These are phyloP conservation scores for Pleurotus ostreatus DNA, from an alignment of 768 basidiomycete genomes.

Conservation along the genomic window DNA sequence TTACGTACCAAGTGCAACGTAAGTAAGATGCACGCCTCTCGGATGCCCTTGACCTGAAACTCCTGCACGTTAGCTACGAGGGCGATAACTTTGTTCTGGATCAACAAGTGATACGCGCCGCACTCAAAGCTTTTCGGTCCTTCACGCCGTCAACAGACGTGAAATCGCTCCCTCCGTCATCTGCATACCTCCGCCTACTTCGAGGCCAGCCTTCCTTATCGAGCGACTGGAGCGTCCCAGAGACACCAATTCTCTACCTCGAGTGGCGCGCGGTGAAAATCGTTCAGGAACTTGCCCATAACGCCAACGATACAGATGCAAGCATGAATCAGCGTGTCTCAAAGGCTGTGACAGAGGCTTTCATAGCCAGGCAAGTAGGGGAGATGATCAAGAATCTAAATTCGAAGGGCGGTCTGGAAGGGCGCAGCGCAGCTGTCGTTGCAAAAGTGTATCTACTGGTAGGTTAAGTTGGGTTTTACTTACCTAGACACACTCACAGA, in stretches of 20 bases:
- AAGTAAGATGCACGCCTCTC: constrained; percentile 15
- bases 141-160: constrained; percentile 26
- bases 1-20: constrained; percentile 64
- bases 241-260: constrained; percentile 42
- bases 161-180: constrained; percentile 40
- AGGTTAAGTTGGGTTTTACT: constrained; percentile 13
- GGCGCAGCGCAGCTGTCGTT: constrained; percentile 24
- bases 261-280: constrained; percentile 64
- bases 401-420: constrained; percentile 16
- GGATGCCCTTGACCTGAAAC: no score
- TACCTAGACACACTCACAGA: no score
- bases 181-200: constrained; percentile 49
- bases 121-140: constrained; percentile 52
- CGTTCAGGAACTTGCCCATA: constrained; percentile 41
- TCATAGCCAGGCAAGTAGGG: constrained; percentile 53
- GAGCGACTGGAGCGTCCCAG: constrained; percentile 31
- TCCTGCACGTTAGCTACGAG: constrained; percentile 46
- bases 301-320: constrained; percentile 41
- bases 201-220: constrained; percentile 12
- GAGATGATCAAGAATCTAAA: constrained; percentile 32
- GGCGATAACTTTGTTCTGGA: constrained; percentile 80
- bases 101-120: constrained; percentile 69
- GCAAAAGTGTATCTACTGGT: constrained; percentile 42
- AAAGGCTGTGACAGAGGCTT: constrained; percentile 65
- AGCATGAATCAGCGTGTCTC: constrained; percentile 54